Conservation (phyloP, 805 yeast genomes). For the Metschnikowia henanensis region DNA sequence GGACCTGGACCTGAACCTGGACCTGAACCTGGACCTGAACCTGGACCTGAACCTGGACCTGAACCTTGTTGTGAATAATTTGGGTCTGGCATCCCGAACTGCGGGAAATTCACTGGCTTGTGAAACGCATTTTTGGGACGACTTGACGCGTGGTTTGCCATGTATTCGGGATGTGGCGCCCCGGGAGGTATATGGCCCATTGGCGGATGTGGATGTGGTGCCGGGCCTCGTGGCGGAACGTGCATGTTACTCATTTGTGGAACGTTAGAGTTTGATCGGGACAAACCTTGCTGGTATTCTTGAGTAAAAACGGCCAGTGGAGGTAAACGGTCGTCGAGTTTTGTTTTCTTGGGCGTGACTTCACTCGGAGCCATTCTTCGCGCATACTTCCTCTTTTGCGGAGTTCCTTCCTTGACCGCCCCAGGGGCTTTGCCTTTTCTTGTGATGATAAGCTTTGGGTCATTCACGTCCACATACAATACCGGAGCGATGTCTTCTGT, state of each 20-base stretch:
- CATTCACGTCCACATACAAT: constrained; percentile 35
- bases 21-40: too few relatives aligned
- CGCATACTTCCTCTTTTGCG: constrained; percentile 41
- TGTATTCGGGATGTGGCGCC: not conserved
- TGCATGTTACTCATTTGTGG: constrained; percentile 12
- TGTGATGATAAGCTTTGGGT: constrained; percentile 37
- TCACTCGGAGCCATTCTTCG: constrained; percentile 51
- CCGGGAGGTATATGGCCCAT: not conserved
- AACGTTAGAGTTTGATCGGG: not conserved
- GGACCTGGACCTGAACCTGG: too few relatives aligned
- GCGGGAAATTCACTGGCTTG: too few relatives aligned
- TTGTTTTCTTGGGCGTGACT: constrained; percentile 49
- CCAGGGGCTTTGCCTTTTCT: constrained; percentile 30
- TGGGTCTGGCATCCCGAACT: too few relatives aligned
- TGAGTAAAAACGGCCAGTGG: constrained; percentile 23
- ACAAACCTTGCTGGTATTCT: constrained; percentile 15
- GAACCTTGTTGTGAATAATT: too few relatives aligned
- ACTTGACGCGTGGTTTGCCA: not conserved
- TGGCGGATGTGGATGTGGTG: not conserved
- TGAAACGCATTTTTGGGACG: too few relatives aligned
- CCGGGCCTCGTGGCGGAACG: constrained; percentile 7
- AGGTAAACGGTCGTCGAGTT: constrained; percentile 22
- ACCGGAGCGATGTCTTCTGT: constrained; percentile 43
- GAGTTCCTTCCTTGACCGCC: constrained; percentile 38
- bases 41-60: too few relatives aligned